A percentile compares a stretch with the other conserved stretches of the same genome.
Conservation (phyloP, 805 yeast species). For the Wickerhamomyces chambardii region DNA sequence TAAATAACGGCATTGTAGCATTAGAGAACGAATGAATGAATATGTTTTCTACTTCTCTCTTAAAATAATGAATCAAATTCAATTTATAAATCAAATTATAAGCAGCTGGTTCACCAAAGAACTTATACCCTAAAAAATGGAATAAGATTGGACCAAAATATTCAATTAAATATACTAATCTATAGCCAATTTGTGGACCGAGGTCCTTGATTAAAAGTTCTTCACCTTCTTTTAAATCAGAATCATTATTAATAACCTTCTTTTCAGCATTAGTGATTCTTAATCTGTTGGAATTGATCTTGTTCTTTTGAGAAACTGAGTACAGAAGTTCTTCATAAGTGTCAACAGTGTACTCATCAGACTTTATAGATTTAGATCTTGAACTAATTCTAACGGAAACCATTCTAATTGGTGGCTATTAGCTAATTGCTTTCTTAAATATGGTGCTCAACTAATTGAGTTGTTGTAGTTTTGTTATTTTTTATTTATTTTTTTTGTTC, state of each 20-base stretch:
- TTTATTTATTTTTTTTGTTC: no score
- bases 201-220: constrained; percentile 71
- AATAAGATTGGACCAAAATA: constrained; percentile 84
- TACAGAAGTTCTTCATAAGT: constrained; percentile 32
- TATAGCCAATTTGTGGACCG: constrained; percentile 92
- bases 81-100: constrained; percentile 28
- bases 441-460: no score
- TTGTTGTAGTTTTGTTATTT: neutral
- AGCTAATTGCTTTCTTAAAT: neutral
- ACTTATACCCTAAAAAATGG: constrained; percentile 59
- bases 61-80: constrained; percentile 67
- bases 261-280: constrained; percentile 39
- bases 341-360: neutral
- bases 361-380: neutral
- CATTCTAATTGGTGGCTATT: neutral
- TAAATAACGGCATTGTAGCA: constrained; percentile 87
- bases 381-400: neutral
- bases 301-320: constrained; percentile 34
- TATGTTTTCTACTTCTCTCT: constrained; percentile 84
- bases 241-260: constrained; percentile 22
- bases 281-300: constrained; percentile 39
- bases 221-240: constrained; percentile 15
- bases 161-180: constrained; percentile 81
- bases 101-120: constrained; percentile 13
- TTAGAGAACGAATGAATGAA: constrained; percentile 80